Evolutionary conservation across 2,329 filamentous ascomycete species (phyloP).

Genomic region (Aspergillus hiratsukae): DNA sequence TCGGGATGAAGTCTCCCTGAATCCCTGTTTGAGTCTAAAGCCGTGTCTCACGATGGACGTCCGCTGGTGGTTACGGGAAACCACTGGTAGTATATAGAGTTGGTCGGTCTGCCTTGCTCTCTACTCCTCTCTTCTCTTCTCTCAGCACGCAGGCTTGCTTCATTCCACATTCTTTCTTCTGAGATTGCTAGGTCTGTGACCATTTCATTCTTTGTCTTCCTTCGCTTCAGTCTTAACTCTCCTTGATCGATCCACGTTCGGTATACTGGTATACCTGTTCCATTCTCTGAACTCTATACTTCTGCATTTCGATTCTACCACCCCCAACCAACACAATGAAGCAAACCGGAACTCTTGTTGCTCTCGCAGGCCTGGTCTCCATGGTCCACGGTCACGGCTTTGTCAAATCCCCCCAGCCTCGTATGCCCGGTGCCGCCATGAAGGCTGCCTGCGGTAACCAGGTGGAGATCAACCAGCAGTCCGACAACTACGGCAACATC

Average conservation of each 20-base stretch:
- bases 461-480: conserved; percentile 49
- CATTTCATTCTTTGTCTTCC: conserved; percentile 14
- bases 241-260: conserved; percentile 5
- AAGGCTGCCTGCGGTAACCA: conserved; percentile 51
- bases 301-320: conserved; percentile 7
- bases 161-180: conserved; percentile 14
- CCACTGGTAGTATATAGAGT: conserved; percentile 14
- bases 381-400: conserved; percentile 52
- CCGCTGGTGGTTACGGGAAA: not conserved
- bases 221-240: conserved; percentile 1
- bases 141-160: conserved; percentile 15
- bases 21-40: not conserved
- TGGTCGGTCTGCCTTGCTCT: not conserved
- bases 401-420: conserved; percentile 46
- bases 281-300: conserved; percentile 10
- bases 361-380: conserved; percentile 42
- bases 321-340: conserved; percentile 35
- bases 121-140: conserved; percentile 3
- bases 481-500: conserved; percentile 55
- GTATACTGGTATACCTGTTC: conserved; percentile 24
- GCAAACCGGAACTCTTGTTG: conserved; percentile 38
- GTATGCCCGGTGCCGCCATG: conserved; percentile 51
- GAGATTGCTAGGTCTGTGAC: conserved; percentile 17
- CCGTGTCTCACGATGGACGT: conserved; percentile 10
- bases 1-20: not conserved